Conservation (phyloP, 345 rosid species). For the Gossypium australe region DNA sequence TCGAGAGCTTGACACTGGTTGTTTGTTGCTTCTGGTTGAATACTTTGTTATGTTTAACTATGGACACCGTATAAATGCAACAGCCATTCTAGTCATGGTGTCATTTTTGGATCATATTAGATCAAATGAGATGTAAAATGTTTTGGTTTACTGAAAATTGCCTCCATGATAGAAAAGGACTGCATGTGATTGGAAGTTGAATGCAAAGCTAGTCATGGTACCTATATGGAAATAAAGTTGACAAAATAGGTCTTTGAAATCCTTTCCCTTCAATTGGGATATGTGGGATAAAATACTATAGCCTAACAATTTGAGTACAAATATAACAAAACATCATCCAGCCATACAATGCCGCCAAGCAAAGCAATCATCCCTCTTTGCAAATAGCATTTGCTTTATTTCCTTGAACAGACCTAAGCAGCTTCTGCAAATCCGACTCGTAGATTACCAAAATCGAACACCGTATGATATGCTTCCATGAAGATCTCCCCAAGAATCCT, state of each 20-base stretch:
- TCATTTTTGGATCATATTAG: background rate
- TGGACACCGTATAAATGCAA: no score
- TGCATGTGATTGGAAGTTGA: background rate
- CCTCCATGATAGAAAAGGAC: background rate
- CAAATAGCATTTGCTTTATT: background rate
- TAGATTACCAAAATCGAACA: slow-evolving; percentile 14
- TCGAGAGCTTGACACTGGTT: no score
- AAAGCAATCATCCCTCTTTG: background rate
- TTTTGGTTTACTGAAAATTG: background rate
- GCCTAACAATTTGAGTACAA: background rate
- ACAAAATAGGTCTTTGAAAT: background rate
- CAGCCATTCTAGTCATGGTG: background rate
- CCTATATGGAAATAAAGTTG: background rate
- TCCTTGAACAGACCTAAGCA: background rate
- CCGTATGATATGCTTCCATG: slow-evolving; percentile 16
- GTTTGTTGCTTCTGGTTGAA: no score
- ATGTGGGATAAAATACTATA: background rate
- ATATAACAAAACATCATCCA: background rate
- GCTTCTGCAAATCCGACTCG: slow-evolving; percentile 15
- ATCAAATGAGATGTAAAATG: background rate
- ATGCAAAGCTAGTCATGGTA: background rate
- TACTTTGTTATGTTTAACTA: no score
- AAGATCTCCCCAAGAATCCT: slow-evolving; percentile 15
- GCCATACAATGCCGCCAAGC: background rate
- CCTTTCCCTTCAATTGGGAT: background rate